Conservation (phyloP, 306 rosid genomes). For the Trifolium dubium region DNA sequence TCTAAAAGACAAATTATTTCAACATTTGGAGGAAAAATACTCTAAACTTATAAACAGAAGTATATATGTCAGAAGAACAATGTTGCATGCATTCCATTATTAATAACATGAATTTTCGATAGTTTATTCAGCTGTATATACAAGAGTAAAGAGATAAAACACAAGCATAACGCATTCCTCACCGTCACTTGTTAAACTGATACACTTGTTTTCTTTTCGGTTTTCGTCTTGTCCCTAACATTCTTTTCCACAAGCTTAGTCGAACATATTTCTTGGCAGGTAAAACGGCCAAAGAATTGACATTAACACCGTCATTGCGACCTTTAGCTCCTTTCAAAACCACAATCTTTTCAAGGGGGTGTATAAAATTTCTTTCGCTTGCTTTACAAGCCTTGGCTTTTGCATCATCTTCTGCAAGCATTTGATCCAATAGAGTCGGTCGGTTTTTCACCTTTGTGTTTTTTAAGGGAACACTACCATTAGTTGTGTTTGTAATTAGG, state of each 20-base stretch:
- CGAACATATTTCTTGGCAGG: slow-evolving; percentile 62
- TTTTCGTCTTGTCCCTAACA: slow-evolving; percentile 72
- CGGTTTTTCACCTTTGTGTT: slow-evolving; percentile 48
- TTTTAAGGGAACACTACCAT: slow-evolving; percentile 40
- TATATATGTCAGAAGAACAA: background rate
- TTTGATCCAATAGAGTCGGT: slow-evolving; percentile 71
- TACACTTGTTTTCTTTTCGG: slow-evolving; percentile 52
- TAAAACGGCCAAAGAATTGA: slow-evolving; percentile 64
- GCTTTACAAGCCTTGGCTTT: slow-evolving; percentile 43
- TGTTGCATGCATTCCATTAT: slow-evolving; percentile 12
- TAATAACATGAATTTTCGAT: background rate
- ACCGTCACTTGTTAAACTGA: slow-evolving; percentile 45
- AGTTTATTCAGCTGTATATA: background rate
- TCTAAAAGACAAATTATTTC: too few relatives aligned
- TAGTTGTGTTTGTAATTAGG: slow-evolving; percentile 26
- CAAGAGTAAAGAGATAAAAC: background rate
- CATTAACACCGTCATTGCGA: slow-evolving; percentile 45
- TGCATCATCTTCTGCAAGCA: slow-evolving; percentile 72
- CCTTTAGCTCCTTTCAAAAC: slow-evolving; percentile 48
- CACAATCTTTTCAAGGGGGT: slow-evolving; percentile 49
- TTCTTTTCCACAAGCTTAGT: slow-evolving; percentile 64
- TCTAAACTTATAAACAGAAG: background rate
- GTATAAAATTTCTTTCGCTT: slow-evolving; percentile 35
- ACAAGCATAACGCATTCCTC: background rate
- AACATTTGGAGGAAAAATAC: too few relatives aligned